Base-by-base conservation (phyloP, 1,284 basidiomycete genomes). In the Melampsora occidentalis region DNA sequence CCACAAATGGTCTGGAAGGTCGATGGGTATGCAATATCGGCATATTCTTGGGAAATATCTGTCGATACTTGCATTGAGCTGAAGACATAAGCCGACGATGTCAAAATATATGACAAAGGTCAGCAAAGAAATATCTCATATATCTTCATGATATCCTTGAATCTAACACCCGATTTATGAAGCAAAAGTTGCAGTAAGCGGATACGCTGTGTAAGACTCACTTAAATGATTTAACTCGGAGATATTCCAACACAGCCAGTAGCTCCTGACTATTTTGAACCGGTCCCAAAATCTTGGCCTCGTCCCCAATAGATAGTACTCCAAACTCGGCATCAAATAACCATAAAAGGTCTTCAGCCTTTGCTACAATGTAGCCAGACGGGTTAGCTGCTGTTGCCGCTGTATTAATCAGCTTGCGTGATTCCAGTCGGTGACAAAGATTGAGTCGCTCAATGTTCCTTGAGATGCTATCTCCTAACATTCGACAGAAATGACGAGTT, bases 281-380 rank as follows among this genome's bases (percentile, higher is more conserved):
- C 0, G 89, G 87, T 0, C 92, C 93, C 1, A 96, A 85, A 69
- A 94, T 90, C 85, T 93, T 93, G 10, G 91, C 91, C 57, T 90
- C 90, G 79, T 92, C 91, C 10, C 92, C 92, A 79, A 94, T 91
- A 77, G 93, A 90, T 42, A 94, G 85, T 25, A 93, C 87, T 77
- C 92, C 91, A 81, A 89, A 90, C 81, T 94, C 92, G 20, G 92
- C 92, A 81, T 93, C 91, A 81, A 94, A 94, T 31, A 94, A 84
- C 6, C 88, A 87, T 3, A 96, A 86, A 14, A 94, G 84, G 80
- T 94, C 92, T 80, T 93, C 90, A 1, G 92, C 90, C 81, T 93
- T 92, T 39, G 91, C 92, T 22, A 94, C 89, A 79, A 94, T 92
- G 83, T 93, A 93, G 0, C 91, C 91, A 20, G 89, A 88, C 5